Percentiles rank a stretch among this genome's conserved stretches.
phyloP scores from a whole-genome alignment of 768 basidiomycete genomes.

The Kwoniella bestiolae region DNA sequence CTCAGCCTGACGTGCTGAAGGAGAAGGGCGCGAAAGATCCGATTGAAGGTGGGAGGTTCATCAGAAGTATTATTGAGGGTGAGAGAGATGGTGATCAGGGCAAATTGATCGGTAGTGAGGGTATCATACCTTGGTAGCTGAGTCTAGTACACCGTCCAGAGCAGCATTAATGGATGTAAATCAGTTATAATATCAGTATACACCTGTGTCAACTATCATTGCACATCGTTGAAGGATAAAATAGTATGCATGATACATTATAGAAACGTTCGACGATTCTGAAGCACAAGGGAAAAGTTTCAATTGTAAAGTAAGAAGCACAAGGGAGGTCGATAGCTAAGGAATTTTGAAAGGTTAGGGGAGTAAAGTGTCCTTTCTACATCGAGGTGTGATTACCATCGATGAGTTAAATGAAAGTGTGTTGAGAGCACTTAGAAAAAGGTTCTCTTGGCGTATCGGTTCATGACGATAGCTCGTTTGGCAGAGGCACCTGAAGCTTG shows the following conservation, averaged over 20 bases:
- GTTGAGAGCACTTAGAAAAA: constrained; percentile 4
- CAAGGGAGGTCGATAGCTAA: neutral
- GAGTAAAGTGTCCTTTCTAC: neutral
- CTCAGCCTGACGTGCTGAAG: constrained; percentile 2
- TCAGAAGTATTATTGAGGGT: constrained; percentile 33
- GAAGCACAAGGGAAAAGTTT: neutral
- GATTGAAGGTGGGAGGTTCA: constrained; percentile 25
- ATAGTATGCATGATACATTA: neutral
- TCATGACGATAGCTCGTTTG: constrained; percentile 11
- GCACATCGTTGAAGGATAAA: neutral
- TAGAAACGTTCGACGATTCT: constrained; percentile 10
- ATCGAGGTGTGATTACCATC: too few relatives aligned
- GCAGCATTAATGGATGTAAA: neutral
- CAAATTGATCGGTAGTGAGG: constrained; percentile 20
- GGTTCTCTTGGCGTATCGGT: constrained; percentile 16
- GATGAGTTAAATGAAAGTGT: too few relatives aligned
- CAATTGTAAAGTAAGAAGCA: neutral
- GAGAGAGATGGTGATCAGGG: constrained; percentile 31
- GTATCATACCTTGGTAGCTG: constrained; percentile 24
- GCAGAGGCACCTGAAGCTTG: constrained; percentile 7
- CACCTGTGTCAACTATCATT: too few relatives aligned
- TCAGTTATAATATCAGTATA: neutral
- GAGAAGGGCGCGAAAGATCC: constrained; percentile 33
- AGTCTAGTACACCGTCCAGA: too few relatives aligned
- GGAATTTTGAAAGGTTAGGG: neutral